phyloP scores from a whole-genome alignment of 2,329 filamentous ascomycete species.

The Xylaria sp. region DNA sequence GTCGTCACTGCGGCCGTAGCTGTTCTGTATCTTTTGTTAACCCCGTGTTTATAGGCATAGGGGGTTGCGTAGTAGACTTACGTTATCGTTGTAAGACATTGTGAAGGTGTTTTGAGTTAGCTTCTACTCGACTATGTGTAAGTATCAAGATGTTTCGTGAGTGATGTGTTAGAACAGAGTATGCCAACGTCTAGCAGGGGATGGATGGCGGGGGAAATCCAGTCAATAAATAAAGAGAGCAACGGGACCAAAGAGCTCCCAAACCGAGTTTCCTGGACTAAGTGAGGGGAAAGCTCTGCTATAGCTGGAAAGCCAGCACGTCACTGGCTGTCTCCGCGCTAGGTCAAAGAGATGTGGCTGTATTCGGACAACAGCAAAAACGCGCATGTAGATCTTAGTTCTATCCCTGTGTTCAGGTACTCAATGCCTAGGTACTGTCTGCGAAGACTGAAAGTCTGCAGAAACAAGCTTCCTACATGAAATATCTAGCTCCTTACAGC shows the following conservation, averaged over 20 bases:
- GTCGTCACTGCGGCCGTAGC: slow-evolving; percentile 26
- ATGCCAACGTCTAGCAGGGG: not conserved
- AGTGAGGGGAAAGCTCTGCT: slow-evolving; percentile 20
- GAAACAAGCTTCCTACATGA: not conserved
- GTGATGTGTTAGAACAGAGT: not conserved
- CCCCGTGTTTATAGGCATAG: not conserved
- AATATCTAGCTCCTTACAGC: not conserved
- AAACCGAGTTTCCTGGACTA: not conserved
- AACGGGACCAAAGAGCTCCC: slow-evolving; percentile 1
- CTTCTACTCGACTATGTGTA: not conserved
- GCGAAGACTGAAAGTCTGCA: not conserved
- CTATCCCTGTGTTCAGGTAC: not conserved
- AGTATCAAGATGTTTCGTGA: not conserved
- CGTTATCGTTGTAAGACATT: slow-evolving; percentile 52
- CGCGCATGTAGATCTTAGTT: not conserved
- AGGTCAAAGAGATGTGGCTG: not conserved
- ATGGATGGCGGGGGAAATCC: not conserved
- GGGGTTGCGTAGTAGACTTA: slow-evolving; percentile 20
- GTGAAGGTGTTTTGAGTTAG: slow-evolving; percentile 9
- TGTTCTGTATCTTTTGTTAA: slow-evolving; percentile 17
- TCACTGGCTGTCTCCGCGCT: slow-evolving; percentile 8
- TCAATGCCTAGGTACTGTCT: not conserved
- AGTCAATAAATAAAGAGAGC: slow-evolving; percentile 23
- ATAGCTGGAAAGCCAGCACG: not conserved
- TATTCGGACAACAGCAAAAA: not conserved